phyloP scores from a whole-genome alignment of 1,284 basidiomycete species.

The Pyrrhoderma lamaoense region DNA sequence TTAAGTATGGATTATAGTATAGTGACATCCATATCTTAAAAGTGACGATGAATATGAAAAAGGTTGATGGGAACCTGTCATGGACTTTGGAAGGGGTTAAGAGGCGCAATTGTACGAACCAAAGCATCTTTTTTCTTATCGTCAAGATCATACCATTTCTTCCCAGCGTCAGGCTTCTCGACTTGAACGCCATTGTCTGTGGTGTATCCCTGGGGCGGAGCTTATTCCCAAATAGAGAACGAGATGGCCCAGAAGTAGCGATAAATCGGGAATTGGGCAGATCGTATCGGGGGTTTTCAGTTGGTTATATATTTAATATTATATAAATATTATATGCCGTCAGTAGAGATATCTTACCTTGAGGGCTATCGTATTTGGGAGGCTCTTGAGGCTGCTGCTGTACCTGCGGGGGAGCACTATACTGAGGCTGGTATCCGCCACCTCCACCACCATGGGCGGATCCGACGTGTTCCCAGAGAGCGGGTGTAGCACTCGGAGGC shows the following conservation, averaged over 20 bases:
- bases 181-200: constrained; percentile 33
- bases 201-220: constrained; percentile 22
- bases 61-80: background rate
- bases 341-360: constrained; percentile 7
- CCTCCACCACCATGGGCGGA: constrained; percentile 24
- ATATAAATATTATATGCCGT: constrained; percentile 1
- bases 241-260: constrained; percentile 10
- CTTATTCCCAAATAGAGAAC: background rate
- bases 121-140: constrained; percentile 53
- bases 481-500: constrained; percentile 53
- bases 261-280: background rate
- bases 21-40: too few species aligned
- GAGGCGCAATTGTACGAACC: constrained; percentile 29
- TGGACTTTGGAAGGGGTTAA: background rate
- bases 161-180: constrained; percentile 41
- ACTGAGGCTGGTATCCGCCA: constrained; percentile 25
- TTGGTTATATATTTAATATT: background rate
- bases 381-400: constrained; percentile 13
- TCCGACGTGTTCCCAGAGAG: constrained; percentile 56
- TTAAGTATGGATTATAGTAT: background rate
- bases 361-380: constrained; percentile 6
- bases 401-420: constrained; percentile 23
- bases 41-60: background rate
- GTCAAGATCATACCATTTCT: constrained; percentile 50
- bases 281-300: background rate